Evolutionary conservation across 2,329 filamentous ascomycete genomes (phyloP).

Genomic region (Epichloe hybrida): DNA sequence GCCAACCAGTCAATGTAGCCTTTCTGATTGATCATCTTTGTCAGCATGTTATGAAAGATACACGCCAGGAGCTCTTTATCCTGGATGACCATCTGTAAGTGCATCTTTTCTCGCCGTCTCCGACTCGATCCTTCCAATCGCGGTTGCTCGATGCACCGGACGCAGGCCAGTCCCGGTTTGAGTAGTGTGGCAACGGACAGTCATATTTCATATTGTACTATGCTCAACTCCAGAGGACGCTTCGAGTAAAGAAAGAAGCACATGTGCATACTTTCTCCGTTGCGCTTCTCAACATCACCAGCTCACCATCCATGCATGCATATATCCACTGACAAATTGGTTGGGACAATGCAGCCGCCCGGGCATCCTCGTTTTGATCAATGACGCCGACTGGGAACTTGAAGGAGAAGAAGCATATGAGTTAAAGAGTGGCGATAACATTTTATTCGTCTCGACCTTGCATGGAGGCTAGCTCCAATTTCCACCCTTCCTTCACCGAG

Average conservation of each 20-base stretch:
- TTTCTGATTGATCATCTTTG: conserved; percentile 71
- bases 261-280: not conserved
- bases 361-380: conserved; percentile 90
- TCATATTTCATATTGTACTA: not conserved
- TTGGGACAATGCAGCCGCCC: conserved; percentile 51
- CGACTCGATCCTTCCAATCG: not conserved
- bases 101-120: conserved; percentile 4
- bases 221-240: too few relatives aligned
- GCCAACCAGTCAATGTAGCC: conserved; percentile 52
- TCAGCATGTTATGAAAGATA: conserved; percentile 71
- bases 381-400: conserved; percentile 96
- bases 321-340: conserved; percentile 10
- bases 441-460: conserved; percentile 91
- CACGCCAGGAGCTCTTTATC: conserved; percentile 77
- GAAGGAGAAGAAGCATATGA: conserved; percentile 89
- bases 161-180: not conserved
- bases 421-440: conserved; percentile 68
- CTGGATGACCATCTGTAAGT: conserved; percentile 78
- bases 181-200: not conserved
- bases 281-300: not conserved
- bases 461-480: conserved; percentile 59
- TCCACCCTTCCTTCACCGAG: not conserved
- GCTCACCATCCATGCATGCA: too few relatives aligned
- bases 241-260: not conserved
- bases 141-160: not conserved